Base-by-base conservation (phyloP, 2,329 filamentous ascomycete species). In the Fusarium sp. region DNA sequence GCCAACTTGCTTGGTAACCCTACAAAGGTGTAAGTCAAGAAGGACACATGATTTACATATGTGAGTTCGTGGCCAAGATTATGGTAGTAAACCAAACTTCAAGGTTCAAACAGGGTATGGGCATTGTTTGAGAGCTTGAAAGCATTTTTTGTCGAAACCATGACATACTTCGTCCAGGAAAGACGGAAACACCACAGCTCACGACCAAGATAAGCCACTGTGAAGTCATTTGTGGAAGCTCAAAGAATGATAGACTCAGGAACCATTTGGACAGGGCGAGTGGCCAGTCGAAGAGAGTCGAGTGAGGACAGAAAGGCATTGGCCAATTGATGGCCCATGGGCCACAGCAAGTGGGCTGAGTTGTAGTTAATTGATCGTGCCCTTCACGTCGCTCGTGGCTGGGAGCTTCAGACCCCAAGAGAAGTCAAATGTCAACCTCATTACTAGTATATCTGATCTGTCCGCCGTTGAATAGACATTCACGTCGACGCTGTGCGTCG, bases 1-100 rank as follows among this genome's bases (percentile, higher is more conserved):
- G 70, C 64, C 66, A 68, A 72, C 65, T 67, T 70, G 63, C 68
- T 70, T 72, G 61, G 70, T 68, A 75, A 75, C 73, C 70, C 68
- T 76, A 73, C 73, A 61, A 69, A 59, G 58, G 70, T 67, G 64
- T 67, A 56, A 69, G 67, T 64, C 59, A 66, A 62, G 60, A 73
- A 72, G 70, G 48, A 63, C 67, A 74, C 72, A 70, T 76, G 74
- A 76, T 68, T 71, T 59, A 65, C 56, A 57, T 62, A 68, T 70
- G 67, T 46, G 55, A 48, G 25, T 73, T 72, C 68, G 62, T 52
- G 54, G 46, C 48, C 69, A 69, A 60, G 67, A 69, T 72, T 49
- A 55, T 41, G 52, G 44, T 45, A 62, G 41, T 51, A 41, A 63
- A 58, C 44, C 56, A 69, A 67, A 42, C 44, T 39, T 35, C 39